Conservation (phyloP, 192 early-diverging fungal genomes). For the Martensiomyces pterosporus region DNA sequence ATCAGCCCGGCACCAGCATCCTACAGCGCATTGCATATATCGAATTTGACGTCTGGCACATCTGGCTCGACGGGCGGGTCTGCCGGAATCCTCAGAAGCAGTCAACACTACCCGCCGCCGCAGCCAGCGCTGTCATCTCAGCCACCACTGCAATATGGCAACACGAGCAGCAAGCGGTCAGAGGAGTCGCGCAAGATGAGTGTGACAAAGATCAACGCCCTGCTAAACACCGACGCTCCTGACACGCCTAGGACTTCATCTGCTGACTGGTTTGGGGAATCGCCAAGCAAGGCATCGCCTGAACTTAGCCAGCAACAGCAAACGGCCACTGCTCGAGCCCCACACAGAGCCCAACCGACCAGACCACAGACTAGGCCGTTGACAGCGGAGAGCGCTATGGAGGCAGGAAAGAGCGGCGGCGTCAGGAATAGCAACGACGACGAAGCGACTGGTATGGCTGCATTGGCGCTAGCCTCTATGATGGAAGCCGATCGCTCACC, state of each 20-base stretch:
- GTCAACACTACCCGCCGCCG: too few species aligned
- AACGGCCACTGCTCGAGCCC: background rate
- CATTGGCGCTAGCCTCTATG: conserved; percentile 46
- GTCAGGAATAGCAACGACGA: conserved; percentile 15
- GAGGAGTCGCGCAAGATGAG: conserved; percentile 24
- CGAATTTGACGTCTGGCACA: conserved; percentile 10
- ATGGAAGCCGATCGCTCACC: conserved; percentile 32
- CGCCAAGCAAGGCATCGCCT: too few species aligned
- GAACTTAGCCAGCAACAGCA: background rate
- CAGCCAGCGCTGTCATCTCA: too few species aligned
- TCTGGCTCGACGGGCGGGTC: too few species aligned
- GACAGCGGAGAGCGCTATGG: conserved; percentile 1
- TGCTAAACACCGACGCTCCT: conserved; percentile 33
- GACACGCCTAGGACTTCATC: background rate
- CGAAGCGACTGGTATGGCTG: conserved; percentile 42
- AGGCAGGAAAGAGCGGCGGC: background rate
- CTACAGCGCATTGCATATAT: conserved; percentile 13
- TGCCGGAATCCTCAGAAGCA: too few species aligned
- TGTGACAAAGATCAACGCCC: conserved; percentile 34
- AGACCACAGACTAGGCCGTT: background rate
- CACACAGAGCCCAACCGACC: too few species aligned
- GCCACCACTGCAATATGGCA: too few species aligned
- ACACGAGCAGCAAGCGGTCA: background rate
- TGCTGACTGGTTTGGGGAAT: conserved; percentile 25
- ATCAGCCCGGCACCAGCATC: background rate